These are phyloP conservation scores for Maudiozyma barnettii DNA, from an alignment of 805 yeast genomes.

Conservation along the genomic window DNA sequence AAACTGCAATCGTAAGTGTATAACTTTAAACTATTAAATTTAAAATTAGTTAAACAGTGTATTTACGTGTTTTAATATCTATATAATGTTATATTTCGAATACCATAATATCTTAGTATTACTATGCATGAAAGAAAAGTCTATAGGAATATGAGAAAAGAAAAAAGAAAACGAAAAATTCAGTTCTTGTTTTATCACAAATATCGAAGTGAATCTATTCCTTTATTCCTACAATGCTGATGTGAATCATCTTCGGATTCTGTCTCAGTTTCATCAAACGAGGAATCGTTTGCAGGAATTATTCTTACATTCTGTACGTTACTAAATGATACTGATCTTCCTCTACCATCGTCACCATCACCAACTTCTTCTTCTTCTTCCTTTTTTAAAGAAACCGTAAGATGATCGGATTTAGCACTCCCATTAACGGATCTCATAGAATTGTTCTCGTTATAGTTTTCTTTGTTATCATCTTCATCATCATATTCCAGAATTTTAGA, in stretches of 20 bases:
- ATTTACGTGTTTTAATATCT: too few relatives aligned
- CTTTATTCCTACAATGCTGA: neutral
- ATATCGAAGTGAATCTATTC: neutral
- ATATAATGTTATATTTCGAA: too few relatives aligned
- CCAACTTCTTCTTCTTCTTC: neutral
- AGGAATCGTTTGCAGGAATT: constrained; percentile 13
- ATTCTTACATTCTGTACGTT: constrained; percentile 22
- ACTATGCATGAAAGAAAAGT: too few relatives aligned
- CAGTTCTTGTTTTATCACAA: neutral
- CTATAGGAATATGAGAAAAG: too few relatives aligned
- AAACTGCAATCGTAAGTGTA: too few relatives aligned
- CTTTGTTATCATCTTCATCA: neutral
- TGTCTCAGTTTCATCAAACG: neutral
- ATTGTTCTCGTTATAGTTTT: neutral
- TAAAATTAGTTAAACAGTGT: too few relatives aligned
- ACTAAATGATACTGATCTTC: constrained; percentile 28
- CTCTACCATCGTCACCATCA: constrained; percentile 1
- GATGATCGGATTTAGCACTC: neutral
- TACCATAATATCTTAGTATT: too few relatives aligned
- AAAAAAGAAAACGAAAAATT: too few relatives aligned
- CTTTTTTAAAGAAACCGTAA: neutral
- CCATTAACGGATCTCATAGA: neutral
- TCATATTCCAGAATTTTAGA: constrained; percentile 1
- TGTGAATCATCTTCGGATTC: neutral
- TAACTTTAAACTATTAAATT: too few relatives aligned